phyloP scores from a whole-genome alignment of 129 eudicot species.

The Daucus carota region DNA sequence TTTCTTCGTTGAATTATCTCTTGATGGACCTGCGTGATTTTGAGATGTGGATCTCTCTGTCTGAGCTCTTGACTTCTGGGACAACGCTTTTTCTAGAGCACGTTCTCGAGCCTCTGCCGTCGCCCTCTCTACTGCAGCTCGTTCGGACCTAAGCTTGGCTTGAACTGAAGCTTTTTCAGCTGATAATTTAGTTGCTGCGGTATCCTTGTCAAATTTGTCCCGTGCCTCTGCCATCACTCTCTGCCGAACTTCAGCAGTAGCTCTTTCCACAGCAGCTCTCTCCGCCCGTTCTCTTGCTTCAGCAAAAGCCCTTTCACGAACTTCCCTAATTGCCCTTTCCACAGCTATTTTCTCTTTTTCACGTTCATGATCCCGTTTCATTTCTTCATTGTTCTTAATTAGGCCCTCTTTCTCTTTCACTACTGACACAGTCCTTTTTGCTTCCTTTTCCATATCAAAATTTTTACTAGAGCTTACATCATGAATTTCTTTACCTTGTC shows the following conservation, averaged over 20 bases:
- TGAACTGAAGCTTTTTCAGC: conserved; percentile 47
- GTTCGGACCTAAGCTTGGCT: conserved; percentile 72
- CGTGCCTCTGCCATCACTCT: conserved; percentile 63
- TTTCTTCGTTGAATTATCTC: conserved; percentile 31
- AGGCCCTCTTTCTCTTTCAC: conserved; percentile 26
- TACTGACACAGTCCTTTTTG: conserved; percentile 26
- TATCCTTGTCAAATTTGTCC: conserved; percentile 49
- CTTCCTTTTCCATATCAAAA: conserved; percentile 19
- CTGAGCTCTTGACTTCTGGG: conserved; percentile 42
- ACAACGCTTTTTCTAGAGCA: conserved; percentile 75
- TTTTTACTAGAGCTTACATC: conserved; percentile 14
- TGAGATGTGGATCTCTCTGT: conserved; percentile 18
- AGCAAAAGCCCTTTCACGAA: conserved; percentile 84
- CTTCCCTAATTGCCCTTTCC: conserved; percentile 91
- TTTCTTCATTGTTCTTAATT: conserved; percentile 35
- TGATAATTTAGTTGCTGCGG: conserved; percentile 29
- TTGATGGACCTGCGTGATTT: conserved; percentile 24
- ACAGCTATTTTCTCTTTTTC: conserved; percentile 70
- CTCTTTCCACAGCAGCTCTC: conserved; percentile 88
- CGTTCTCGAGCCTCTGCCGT: conserved; percentile 89
- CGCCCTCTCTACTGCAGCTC: conserved; percentile 96
- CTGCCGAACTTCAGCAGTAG: conserved; percentile 65
- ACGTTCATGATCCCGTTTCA: conserved; percentile 51
- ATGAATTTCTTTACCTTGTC: conserved; percentile 4
- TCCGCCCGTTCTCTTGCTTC: conserved; percentile 81